Percentiles rank a stretch among this genome's conserved stretches.
These are phyloP conservation scores for Aureobasidium vineae DNA, from an alignment of 2,329 filamentous ascomycete species.

Conservation along the genomic window DNA sequence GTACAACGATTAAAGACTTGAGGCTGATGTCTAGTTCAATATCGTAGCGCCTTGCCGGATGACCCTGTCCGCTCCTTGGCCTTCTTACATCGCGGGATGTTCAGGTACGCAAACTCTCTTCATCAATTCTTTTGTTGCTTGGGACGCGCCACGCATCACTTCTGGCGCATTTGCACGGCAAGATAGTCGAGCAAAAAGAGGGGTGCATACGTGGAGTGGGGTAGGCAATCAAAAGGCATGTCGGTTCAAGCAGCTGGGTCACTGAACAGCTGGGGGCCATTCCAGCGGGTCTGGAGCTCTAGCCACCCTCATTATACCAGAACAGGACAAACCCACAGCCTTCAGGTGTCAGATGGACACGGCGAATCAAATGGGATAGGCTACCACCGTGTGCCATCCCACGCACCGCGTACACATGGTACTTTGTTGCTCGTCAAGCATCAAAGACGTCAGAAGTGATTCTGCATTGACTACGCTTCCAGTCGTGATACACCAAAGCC, in stretches of 20 bases:
- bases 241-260: slow-evolving; percentile 12
- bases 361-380: not conserved
- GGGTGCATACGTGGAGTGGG: slow-evolving; percentile 18
- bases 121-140: not conserved
- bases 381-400: slow-evolving; percentile 1
- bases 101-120: slow-evolving; percentile 25
- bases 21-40: not conserved
- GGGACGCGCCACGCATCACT: not conserved
- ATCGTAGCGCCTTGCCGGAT: slow-evolving; percentile 23
- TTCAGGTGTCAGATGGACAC: slow-evolving; percentile 6
- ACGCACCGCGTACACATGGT: not conserved
- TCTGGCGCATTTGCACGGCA: not conserved
- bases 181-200: slow-evolving; percentile 18
- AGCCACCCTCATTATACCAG: not conserved
- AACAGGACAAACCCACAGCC: not conserved
- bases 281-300: not conserved
- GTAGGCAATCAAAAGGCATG: slow-evolving; percentile 16
- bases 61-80: slow-evolving; percentile 19
- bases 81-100: not conserved
- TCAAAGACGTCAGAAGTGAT: not conserved
- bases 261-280: not conserved
- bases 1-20: not conserved
- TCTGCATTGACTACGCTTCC: not conserved
- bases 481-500: not conserved
- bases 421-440: not conserved